Evolutionary conservation across 495 filamentous ascomycete genomes (phyloP).

Genomic region (Pyronema omphalodes): DNA sequence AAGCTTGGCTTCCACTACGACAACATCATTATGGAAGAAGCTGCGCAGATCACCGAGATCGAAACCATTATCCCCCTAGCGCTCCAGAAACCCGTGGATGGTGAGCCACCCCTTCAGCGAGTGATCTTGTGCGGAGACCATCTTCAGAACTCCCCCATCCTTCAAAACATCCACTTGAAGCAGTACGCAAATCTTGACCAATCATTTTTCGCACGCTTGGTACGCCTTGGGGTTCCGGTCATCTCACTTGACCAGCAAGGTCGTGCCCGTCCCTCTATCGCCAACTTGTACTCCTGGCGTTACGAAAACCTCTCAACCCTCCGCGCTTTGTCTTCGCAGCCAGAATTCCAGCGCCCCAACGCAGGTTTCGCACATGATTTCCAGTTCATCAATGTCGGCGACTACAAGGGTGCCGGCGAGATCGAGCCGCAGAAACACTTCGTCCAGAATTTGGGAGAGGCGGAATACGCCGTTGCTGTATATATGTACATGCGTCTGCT

Average conservation of each 20-base stretch:
- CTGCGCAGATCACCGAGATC: constrained; percentile 92
- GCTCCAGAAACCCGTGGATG: constrained; percentile 62
- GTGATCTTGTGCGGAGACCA: constrained; percentile 92
- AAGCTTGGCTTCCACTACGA: constrained; percentile 89
- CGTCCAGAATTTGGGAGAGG: constrained; percentile 91
- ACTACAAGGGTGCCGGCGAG: constrained; percentile 85
- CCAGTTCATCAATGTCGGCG: constrained; percentile 89
- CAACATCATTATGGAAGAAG: constrained; percentile 97
- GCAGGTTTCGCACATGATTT: constrained; percentile 85
- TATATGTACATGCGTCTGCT: constrained; percentile 96
- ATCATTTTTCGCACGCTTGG: constrained; percentile 76
- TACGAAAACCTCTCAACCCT: constrained; percentile 69
- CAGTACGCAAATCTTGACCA: constrained; percentile 94
- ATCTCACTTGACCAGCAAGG: constrained; percentile 88
- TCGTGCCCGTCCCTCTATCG: constrained; percentile 67
- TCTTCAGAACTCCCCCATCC: constrained; percentile 86
- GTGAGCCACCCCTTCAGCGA: constrained; percentile 58
- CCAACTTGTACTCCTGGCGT: constrained; percentile 83
- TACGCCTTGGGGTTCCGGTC: constrained; percentile 74
- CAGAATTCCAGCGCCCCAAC: constrained; percentile 69
- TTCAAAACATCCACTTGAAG: constrained; percentile 89
- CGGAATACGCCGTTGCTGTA: constrained; percentile 87
- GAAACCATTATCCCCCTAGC: constrained; percentile 91
- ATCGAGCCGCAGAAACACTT: constrained; percentile 87
- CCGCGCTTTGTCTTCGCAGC: constrained; percentile 43